Evolutionary conservation across 805 yeast species (phyloP).

Genomic region (Kazachstania psychrophila): DNA sequence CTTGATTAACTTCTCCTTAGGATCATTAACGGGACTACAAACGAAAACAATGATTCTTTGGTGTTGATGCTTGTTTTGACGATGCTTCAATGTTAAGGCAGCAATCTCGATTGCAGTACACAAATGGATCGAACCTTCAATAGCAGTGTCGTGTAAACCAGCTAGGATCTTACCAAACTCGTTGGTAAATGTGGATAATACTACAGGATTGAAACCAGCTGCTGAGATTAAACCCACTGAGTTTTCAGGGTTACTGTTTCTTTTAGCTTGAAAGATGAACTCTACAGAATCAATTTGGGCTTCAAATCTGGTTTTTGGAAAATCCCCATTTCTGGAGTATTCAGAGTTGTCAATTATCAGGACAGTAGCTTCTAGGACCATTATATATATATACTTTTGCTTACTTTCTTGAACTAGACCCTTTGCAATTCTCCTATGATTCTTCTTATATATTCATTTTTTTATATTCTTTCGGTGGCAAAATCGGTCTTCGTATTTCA

Average conservation of each 20-base stretch:
- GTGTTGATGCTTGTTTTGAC: slow-evolving; percentile 86
- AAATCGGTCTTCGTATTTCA: too few species aligned
- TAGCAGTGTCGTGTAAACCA: slow-evolving; percentile 72
- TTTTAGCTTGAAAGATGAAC: slow-evolving; percentile 74
- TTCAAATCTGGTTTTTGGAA: slow-evolving; percentile 74
- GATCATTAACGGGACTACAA: slow-evolving; percentile 67
- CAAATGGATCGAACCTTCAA: slow-evolving; percentile 60
- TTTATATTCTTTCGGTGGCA: too few species aligned
- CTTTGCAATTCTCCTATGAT: too few species aligned
- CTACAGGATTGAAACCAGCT: slow-evolving; percentile 75
- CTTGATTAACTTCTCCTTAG: slow-evolving; percentile 65
- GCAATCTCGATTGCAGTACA: slow-evolving; percentile 89
- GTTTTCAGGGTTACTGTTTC: slow-evolving; percentile 84
- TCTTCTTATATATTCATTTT: too few species aligned
- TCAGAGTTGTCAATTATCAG: slow-evolving; percentile 93
- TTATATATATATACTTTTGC: too few species aligned
- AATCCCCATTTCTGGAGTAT: slow-evolving; percentile 93
- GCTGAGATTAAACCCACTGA: slow-evolving; percentile 86
- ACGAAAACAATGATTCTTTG: slow-evolving; percentile 86
- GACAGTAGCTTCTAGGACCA: slow-evolving; percentile 96
- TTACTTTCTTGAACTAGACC: too few species aligned
- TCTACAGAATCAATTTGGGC: slow-evolving; percentile 91
- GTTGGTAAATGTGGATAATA: slow-evolving; percentile 77
- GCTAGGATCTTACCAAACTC: slow-evolving; percentile 79
- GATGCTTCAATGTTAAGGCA: slow-evolving; percentile 84